Base-by-base conservation (phyloP, 2,329 filamentous ascomycete genomes). In the Onygenales sp. region DNA sequence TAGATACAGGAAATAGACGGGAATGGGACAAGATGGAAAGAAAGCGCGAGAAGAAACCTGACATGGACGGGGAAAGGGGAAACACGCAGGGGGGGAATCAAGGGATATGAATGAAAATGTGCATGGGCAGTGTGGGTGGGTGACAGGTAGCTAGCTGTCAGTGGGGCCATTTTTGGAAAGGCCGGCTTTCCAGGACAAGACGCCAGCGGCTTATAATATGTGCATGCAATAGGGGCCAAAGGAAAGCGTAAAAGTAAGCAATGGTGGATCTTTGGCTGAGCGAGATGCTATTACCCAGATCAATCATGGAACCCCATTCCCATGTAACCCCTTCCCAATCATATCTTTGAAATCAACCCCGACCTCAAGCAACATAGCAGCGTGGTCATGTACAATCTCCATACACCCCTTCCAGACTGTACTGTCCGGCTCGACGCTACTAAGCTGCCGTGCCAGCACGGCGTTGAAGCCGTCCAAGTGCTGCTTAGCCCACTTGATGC, bases 401-500 rank as follows among this genome's bases (percentile, higher is more conserved):
- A 96, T 84, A 70, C 93, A 97, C 63, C 87, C 81, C 51, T 80
- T 80, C 88, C 89, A 96, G 1, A 88, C 79, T 44, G 82, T 78
- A 11, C 86, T 85, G n/a, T 80, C 84, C 49, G 77, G 79, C 56
- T 94, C 86, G 2, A 93, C 87, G 65, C 87, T 90, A 70, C 89
- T 94, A 56, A 98, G 75, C 71, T 97, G 93, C 55, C 92, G 78
- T 37, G 80, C 82, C 39, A 98, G 76, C 49, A 93, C 83, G 45
- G 78, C 78, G 63, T 96, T 97, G 75, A 97, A 97, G 2, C 84
- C 84, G 62, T 96, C 91, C 1, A 97, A 83, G 66, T 95, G 85
- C 62, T 93, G 86, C 70, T 96, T 97, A n/a, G 90, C 91, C 93
- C 93, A 98, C 66, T 92, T 94, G 62, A 98, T 92, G 62, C 90